These are phyloP conservation scores for Isatis tinctoria DNA, from an alignment of 345 rosid genomes.

Conservation along the genomic window DNA sequence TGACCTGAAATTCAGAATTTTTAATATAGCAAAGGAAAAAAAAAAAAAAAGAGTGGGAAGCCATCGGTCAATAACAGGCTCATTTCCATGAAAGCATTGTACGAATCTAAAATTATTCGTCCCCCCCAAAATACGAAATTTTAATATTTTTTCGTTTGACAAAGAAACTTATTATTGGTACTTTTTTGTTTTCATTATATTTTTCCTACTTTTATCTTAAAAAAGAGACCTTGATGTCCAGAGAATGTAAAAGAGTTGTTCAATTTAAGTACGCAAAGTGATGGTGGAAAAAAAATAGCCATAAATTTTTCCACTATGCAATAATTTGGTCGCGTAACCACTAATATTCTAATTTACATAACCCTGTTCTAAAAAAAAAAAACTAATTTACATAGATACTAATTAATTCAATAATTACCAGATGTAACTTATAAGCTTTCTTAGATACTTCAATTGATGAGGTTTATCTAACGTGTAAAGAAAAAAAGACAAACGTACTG, in stretches of 20 bases:
- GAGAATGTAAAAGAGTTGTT: slow-evolving; percentile 14
- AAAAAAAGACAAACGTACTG: not conserved
- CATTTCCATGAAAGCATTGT: slow-evolving; percentile 32
- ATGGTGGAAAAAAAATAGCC: slow-evolving; percentile 18
- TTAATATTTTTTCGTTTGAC: not conserved
- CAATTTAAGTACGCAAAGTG: slow-evolving; percentile 23
- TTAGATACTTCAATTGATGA: not conserved
- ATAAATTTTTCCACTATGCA: slow-evolving; percentile 14
- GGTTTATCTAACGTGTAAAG: not conserved
- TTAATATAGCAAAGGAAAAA: not conserved
- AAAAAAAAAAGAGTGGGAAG: not conserved
- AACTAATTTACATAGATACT: not conserved
- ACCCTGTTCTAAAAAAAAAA: too few species aligned
- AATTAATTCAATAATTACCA: not conserved
- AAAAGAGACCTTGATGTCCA: slow-evolving; percentile 20
- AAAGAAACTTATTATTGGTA: not conserved
- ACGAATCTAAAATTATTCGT: slow-evolving; percentile 17
- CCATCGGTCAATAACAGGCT: slow-evolving; percentile 31
- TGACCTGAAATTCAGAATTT: not conserved
- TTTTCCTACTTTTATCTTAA: not conserved
- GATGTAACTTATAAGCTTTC: not conserved
- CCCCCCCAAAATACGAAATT: not conserved
- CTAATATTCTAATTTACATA: slow-evolving; percentile 6
- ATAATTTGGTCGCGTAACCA: slow-evolving; percentile 26
- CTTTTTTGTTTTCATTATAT: not conserved